phyloP scores from a whole-genome alignment of 2,329 filamentous ascomycete genomes.

The Piedraia hortae region DNA sequence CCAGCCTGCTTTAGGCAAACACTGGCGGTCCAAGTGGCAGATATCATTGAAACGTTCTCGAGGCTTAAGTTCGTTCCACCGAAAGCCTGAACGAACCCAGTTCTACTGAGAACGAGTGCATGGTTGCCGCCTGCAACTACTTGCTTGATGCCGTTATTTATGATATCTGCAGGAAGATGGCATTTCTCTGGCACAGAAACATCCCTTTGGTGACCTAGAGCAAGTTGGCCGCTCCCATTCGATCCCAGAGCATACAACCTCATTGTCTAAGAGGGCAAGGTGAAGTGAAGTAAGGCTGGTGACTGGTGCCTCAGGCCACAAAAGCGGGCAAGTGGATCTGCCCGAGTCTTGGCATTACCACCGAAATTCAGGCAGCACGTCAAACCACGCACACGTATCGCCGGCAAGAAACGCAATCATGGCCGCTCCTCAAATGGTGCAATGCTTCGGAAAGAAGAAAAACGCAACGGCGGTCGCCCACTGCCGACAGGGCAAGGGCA shows the following conservation, averaged over 20 bases:
- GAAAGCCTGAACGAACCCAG: slow-evolving; percentile 33
- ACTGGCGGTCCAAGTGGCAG: slow-evolving; percentile 53
- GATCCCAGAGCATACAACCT: slow-evolving; percentile 18
- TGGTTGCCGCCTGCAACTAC: slow-evolving; percentile 59
- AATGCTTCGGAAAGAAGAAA: slow-evolving; percentile 91
- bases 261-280: neutral
- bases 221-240: slow-evolving; percentile 25
- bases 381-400: slow-evolving; percentile 3
- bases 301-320: too few species aligned
- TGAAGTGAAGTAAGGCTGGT: too few species aligned
- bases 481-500: slow-evolving; percentile 75
- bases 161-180: neutral
- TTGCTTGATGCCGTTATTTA: slow-evolving; percentile 2
- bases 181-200: slow-evolving; percentile 9
- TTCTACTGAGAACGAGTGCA: slow-evolving; percentile 39
- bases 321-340: too few species aligned
- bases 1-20: slow-evolving; percentile 29
- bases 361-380: too few species aligned
- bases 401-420: slow-evolving; percentile 15
- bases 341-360: too few species aligned
- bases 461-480: slow-evolving; percentile 52
- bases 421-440: slow-evolving; percentile 39
- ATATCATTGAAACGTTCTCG: slow-evolving; percentile 1
- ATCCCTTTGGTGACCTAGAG: slow-evolving; percentile 18
- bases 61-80: slow-evolving; percentile 16